Percentiles rank a stretch among this genome's conserved stretches.
Conservation (phyloP, 2,329 filamentous ascomycete genomes). For the Xylariaceae sp. region DNA sequence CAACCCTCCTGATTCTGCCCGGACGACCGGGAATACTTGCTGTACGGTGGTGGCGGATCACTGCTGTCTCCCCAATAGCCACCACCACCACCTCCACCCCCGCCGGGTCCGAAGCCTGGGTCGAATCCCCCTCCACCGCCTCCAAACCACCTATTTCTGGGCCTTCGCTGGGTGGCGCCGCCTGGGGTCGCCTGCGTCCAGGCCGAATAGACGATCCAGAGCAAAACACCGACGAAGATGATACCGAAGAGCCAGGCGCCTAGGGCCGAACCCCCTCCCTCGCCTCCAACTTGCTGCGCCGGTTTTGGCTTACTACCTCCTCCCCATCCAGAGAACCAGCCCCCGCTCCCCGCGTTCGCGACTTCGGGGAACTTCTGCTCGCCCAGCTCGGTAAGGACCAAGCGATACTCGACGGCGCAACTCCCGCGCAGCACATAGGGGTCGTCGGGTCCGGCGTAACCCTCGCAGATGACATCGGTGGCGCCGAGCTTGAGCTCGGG, state of each 20-base stretch:
- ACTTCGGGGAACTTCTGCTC: conserved; percentile 71
- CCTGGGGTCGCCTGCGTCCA: conserved; percentile 39
- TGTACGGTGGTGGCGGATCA: conserved; percentile 63
- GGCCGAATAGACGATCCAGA: conserved; percentile 68
- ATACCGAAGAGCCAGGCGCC: conserved; percentile 62
- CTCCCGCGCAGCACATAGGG: conserved; percentile 88
- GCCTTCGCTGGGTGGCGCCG: conserved; percentile 22
- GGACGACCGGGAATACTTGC: conserved; percentile 44
- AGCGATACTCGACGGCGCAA: conserved; percentile 88
- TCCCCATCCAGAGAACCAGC: conserved; percentile 42
- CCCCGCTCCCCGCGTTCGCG: conserved; percentile 45
- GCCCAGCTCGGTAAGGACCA: conserved; percentile 79
- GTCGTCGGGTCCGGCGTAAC: conserved; percentile 79
- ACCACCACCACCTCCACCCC: conserved; percentile 46
- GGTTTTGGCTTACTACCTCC: conserved; percentile 33
- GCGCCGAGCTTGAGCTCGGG: conserved; percentile 73
- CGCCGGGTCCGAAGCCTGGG: conserved; percentile 50
- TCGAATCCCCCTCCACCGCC: conserved; percentile 50
- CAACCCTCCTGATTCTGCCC: conserved; percentile 56
- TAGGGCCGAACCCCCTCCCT: conserved; percentile 39
- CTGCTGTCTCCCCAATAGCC: conserved; percentile 41
- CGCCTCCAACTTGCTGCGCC: background rate
- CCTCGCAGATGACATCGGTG: conserved; percentile 93
- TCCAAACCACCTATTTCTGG: conserved; percentile 45
- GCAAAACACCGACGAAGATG: conserved; percentile 65